phyloP scores from a whole-genome alignment of 371 early-diverging fungal genomes.

The Gilbertella persicaria region DNA sequence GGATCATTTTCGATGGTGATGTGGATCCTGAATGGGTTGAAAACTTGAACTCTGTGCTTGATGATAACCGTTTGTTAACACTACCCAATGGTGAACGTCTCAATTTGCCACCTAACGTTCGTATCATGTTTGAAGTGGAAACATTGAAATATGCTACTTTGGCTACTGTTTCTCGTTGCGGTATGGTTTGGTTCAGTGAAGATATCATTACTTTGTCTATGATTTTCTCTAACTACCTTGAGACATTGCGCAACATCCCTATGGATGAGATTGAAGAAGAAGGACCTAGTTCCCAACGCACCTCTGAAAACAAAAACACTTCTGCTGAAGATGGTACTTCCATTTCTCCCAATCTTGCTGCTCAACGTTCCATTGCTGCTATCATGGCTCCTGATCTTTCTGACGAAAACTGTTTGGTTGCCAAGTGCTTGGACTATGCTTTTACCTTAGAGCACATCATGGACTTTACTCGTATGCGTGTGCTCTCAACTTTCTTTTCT shows the following conservation, averaged over 20 bases:
- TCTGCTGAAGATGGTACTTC: constrained; percentile 55
- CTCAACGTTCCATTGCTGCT: constrained; percentile 77
- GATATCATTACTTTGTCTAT: constrained; percentile 86
- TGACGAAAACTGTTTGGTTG: constrained; percentile 73
- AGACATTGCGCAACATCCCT: constrained; percentile 71
- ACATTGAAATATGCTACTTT: constrained; percentile 95
- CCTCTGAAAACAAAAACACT: constrained; percentile 11
- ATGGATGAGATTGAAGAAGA: constrained; percentile 87
- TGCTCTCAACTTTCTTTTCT: constrained; percentile 86
- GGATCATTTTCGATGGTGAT: constrained; percentile 99
- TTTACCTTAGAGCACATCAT: constrained; percentile 88
- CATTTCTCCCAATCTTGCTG: constrained; percentile 62
- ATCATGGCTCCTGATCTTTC: constrained; percentile 75
- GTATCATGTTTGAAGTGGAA: constrained; percentile 99
- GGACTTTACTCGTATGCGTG: constrained; percentile 93
- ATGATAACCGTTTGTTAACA: constrained; percentile 96
- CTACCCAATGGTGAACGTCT: constrained; percentile 99
- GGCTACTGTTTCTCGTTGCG: constrained; percentile 98
- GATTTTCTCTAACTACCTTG: constrained; percentile 84
- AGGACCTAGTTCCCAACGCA: constrained; percentile 31
- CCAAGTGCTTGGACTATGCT: constrained; percentile 72
- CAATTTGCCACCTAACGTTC: constrained; percentile 92
- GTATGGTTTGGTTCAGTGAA: constrained; percentile 99
- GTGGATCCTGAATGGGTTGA: constrained; percentile 99
- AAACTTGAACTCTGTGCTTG: constrained; percentile 97